Base-by-base conservation (phyloP, 768 basidiomycete genomes). In the Brasilioporus rufonigricans region DNA sequence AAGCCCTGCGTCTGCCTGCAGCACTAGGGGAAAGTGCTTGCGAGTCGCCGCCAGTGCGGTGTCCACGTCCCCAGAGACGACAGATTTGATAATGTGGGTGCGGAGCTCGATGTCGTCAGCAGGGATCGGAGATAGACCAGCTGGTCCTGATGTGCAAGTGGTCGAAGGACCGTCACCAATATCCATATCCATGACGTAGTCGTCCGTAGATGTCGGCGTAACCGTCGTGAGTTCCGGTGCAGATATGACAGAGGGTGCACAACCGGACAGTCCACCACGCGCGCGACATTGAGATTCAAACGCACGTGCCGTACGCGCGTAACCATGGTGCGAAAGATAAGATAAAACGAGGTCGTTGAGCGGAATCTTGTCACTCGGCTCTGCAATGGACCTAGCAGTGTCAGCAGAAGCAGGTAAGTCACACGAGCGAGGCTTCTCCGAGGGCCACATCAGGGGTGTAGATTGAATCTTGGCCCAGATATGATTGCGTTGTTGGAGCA, bases 291-390 rank as follows among this genome's bases (percentile, higher is more conserved):
- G 87, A 12, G 73, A 77, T 61, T 83, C 78, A 63, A 94, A 85
- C 2, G 87, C 80, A 18, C 80, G 76, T 6, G 88, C 83, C 0
- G 92, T 85, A 36, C 80, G 81, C 16, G 81, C 82, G 64, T 92
- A 93, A 10, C 93, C 93, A 60, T 93, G 87, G 68, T 95, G 93
- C 3, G 85, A 77, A 32, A 97, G 80, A 67, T 94, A 94, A 23
- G 85, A 81, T 36, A 88, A 66, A 11, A 95, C 85, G 21, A 97
- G 82, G 27, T 84, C 80, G 48, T 87, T 86, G 21, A 92, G 77
- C 19, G 85, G 80, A 24, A 73, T 72, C 66, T 83, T 84, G 48
- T 80, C 73, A 32, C 78, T 76, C 47, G 81, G 80, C 27, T 84
- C 80, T 13, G 77, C 43, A 48, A 46, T 31, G 31, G 55, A 47